These are phyloP conservation scores for Calophaca sinica DNA, from an alignment of 306 rosid species.

Conservation along the genomic window DNA sequence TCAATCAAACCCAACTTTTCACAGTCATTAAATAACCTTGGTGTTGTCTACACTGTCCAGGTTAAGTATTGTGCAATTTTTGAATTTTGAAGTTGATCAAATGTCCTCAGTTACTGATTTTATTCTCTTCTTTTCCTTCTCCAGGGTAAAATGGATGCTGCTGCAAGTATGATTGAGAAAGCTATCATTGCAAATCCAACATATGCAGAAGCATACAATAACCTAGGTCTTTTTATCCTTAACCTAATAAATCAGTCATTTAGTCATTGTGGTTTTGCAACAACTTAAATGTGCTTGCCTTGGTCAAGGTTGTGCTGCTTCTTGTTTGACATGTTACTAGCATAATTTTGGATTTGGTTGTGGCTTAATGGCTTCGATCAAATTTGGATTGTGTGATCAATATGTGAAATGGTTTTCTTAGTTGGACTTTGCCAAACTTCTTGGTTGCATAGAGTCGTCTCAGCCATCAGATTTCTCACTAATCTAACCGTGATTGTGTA, in stretches of 20 bases:
- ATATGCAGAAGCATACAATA: slow-evolving; percentile 97
- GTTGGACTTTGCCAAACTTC: slow-evolving; percentile 25
- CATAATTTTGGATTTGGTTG: slow-evolving; percentile 17
- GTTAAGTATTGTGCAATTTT: slow-evolving; percentile 49
- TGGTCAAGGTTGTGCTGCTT: neutral
- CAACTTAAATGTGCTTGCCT: slow-evolving; percentile 12
- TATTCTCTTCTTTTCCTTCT: slow-evolving; percentile 42
- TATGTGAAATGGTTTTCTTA: neutral
- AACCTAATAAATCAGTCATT: slow-evolving; percentile 31
- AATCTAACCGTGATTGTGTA: slow-evolving; percentile 21
- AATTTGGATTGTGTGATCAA: slow-evolving; percentile 4
- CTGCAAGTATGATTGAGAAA: slow-evolving; percentile 98
- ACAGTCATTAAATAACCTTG: slow-evolving; percentile 97
- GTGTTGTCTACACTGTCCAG: slow-evolving; percentile 99
- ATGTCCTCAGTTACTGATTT: slow-evolving; percentile 40
- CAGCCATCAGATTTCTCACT: slow-evolving; percentile 28
- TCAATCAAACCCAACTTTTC: slow-evolving; percentile 94
- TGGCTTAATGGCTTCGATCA: slow-evolving; percentile 18
- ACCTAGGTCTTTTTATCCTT: slow-evolving; percentile 69
- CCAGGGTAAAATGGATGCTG: slow-evolving; percentile 99
- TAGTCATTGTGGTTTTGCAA: slow-evolving; percentile 30
- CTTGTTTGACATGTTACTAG: slow-evolving; percentile 21
- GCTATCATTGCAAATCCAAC: slow-evolving; percentile 97
- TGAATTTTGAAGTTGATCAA: slow-evolving; percentile 43
- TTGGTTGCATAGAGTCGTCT: slow-evolving; percentile 19